phyloP scores from a whole-genome alignment of 1,284 basidiomycete genomes.

The Microbotryomycetes sp. region DNA sequence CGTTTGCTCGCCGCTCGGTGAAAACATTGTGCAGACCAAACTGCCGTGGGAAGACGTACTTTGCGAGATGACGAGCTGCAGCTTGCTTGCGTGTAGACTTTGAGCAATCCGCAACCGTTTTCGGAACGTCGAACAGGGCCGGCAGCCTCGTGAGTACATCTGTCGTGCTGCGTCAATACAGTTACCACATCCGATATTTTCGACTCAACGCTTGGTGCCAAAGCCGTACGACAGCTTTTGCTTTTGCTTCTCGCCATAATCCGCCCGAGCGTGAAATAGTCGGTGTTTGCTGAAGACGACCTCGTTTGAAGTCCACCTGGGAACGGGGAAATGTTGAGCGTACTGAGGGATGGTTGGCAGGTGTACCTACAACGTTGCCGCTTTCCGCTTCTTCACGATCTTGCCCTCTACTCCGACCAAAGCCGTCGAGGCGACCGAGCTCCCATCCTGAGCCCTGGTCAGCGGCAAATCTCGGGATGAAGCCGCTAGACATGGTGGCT shows the following conservation, averaged over 20 bases:
- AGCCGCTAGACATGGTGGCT: too few species aligned
- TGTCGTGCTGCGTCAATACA: too few species aligned
- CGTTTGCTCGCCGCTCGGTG: constrained; percentile 30
- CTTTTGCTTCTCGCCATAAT: constrained; percentile 10
- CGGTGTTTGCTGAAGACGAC: constrained; percentile 35
- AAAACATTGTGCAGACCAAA: constrained; percentile 61
- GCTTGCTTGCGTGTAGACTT: constrained; percentile 35
- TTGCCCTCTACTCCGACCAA: constrained; percentile 33
- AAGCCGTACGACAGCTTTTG: constrained; percentile 35
- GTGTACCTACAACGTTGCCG: background rate
- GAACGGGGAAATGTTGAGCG: background rate
- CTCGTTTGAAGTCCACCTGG: constrained; percentile 24
- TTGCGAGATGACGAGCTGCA: constrained; percentile 55
- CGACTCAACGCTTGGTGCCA: constrained; percentile 32
- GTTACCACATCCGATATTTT: too few species aligned
- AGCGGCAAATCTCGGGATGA: background rate
- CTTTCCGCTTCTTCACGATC: constrained; percentile 20
- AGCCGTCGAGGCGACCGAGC: constrained; percentile 41
- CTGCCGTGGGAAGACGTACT: constrained; percentile 76
- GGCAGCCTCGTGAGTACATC: constrained; percentile 36
- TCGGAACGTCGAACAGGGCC: constrained; percentile 16
- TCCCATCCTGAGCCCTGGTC: constrained; percentile 6
- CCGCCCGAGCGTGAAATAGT: constrained; percentile 41
- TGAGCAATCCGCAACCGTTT: constrained; percentile 23
- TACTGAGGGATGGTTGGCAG: background rate